Base-by-base conservation (phyloP, 169 alveolate genomes). In the Plasmodium gaboni region DNA sequence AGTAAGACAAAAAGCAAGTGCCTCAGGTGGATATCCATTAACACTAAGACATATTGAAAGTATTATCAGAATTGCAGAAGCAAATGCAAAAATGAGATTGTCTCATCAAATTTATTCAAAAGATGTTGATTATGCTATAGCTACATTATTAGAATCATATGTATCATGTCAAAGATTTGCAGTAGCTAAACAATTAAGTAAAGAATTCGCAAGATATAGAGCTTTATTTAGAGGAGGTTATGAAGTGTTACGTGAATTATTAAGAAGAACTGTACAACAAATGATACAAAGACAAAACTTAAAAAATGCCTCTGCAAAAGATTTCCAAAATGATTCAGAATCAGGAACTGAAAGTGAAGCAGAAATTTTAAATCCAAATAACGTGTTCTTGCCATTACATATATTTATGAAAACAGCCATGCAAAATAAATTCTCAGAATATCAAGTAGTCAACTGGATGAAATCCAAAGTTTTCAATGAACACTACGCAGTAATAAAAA, bases 81-180 rank as follows among this genome's bases (percentile, higher is more conserved):
- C 99, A 32, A 95, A 95, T 91, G 99, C 99, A 17, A 97, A 96
- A 93, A 98, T 99, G 99, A 96, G 99, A 67, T 94, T 98, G 19
- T 96, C 99, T 74, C 98, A 97, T 65, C 94, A 94, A 60, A 99
- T 99, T 57, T 96, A 97, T 76, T 95, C 97, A 53, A 88, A 87
- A 64, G 99, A 99, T 93, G 97, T 99, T 51, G 99, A 98, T 93
- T 94, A 95, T 50, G 99, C 99, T 6, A 99, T 98, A 60, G 98
- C 98, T 26, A 97, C 98, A 88, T 96, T 99, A 64, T 93, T 99
- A 28, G 99, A 98, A 91, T 96, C 99, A 46, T 98, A 97, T 95
- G 95, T 98, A 1, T 97, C 98, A 86, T 95, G 99, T 42, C 98
- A 98, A 93, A 97, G 98, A 78, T 94, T 96, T 88, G 97, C 99